A percentile compares a stretch with the other conserved stretches of the same genome.
phyloP scores from a whole-genome alignment of 768 basidiomycete species.

The Tricholoma saponaceum region DNA sequence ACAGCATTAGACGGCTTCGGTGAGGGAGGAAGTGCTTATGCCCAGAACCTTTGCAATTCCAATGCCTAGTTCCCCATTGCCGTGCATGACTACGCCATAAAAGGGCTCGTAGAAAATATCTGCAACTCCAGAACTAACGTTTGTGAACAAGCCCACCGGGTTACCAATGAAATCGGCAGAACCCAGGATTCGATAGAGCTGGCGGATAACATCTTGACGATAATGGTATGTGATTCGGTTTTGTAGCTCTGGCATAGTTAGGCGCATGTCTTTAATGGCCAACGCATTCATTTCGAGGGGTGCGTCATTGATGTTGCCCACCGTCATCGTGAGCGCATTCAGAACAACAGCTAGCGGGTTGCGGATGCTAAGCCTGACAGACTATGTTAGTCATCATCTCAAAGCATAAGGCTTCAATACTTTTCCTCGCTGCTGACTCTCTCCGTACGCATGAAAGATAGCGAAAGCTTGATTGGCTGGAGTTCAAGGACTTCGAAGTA shows the following conservation, averaged over 20 bases:
- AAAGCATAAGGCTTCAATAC: conserved; percentile 38
- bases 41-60: conserved; percentile 84
- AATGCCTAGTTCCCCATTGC: conserved; percentile 89
- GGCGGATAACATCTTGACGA: conserved; percentile 87
- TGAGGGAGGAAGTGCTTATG: not conserved
- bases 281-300: conserved; percentile 92
- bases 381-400: not conserved
- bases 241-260: conserved; percentile 81
- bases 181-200: conserved; percentile 95
- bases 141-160: conserved; percentile 96
- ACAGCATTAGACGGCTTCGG: not conserved
- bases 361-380: conserved; percentile 62
- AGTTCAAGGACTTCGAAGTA: conserved; percentile 96
- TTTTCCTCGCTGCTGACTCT: conserved; percentile 90
- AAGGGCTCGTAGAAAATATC: conserved; percentile 99
- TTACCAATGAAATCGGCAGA: conserved; percentile 97
- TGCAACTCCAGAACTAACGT: conserved; percentile 95
- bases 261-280: conserved; percentile 89
- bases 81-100: conserved; percentile 94
- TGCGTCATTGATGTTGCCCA: conserved; percentile 96
- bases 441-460: conserved; percentile 98
- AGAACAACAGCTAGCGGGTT: conserved; percentile 93
- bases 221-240: conserved; percentile 88
- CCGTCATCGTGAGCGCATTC: conserved; percentile 93
- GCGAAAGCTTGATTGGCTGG: conserved; percentile 86